Conservation (phyloP, 116 monocot genomes). For the Zostera marina region DNA sequence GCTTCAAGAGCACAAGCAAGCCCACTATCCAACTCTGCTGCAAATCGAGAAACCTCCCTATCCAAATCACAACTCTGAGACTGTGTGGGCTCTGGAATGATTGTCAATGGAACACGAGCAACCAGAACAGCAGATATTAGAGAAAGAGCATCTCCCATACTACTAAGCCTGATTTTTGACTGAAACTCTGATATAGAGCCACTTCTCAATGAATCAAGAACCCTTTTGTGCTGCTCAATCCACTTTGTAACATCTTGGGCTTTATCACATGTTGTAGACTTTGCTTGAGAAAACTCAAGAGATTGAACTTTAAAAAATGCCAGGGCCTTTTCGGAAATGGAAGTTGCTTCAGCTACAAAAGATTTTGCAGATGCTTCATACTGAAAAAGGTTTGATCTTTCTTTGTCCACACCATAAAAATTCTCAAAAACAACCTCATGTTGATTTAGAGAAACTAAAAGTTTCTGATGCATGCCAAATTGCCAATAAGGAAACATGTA, state of each 20-base stretch:
- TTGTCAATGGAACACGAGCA: constrained; percentile 74
- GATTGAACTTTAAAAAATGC: constrained; percentile 62
- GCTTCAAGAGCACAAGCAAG: constrained; percentile 48
- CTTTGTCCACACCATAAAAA: constrained; percentile 73
- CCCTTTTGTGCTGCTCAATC: constrained; percentile 67
- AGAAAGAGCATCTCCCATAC: constrained; percentile 54
- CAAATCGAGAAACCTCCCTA: constrained; percentile 47
- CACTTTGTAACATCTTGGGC: constrained; percentile 53
- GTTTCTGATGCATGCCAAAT: constrained; percentile 42
- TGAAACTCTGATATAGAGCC: constrained; percentile 40
- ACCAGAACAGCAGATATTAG: constrained; percentile 57
- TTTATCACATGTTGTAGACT: constrained; percentile 51
- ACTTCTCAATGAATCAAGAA: constrained; percentile 60
- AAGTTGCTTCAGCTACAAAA: constrained; percentile 48
- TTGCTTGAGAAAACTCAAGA: constrained; percentile 67
- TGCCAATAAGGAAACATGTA: constrained; percentile 6
- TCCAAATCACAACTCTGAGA: constrained; percentile 78
- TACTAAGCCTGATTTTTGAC: constrained; percentile 23
- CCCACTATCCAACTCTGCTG: constrained; percentile 49
- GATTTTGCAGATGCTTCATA: constrained; percentile 73
- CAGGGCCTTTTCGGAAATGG: constrained; percentile 49
- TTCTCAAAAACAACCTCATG: constrained; percentile 49
- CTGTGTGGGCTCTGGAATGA: constrained; percentile 92
- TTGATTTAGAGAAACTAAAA: constrained; percentile 57
- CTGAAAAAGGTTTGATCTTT: constrained; percentile 60